phyloP scores from a whole-genome alignment of 2,329 filamentous ascomycete genomes.

The Arthrobotrys megalospora region DNA sequence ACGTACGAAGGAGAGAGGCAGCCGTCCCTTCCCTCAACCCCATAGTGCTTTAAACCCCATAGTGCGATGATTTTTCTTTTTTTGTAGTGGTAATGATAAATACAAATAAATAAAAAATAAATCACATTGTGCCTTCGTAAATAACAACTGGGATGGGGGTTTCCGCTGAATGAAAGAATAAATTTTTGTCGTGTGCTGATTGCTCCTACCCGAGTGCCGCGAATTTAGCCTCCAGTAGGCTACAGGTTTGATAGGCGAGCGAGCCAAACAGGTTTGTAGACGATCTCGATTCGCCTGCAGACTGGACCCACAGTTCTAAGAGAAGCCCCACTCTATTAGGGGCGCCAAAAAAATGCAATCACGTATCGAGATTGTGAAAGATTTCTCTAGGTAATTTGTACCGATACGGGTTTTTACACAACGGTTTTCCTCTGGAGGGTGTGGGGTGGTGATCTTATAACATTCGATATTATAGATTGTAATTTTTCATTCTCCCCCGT shows the following conservation, averaged over 20 bases:
- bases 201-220: not conserved
- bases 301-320: not conserved
- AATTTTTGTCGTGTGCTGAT: not conserved
- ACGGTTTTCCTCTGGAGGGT: too few relatives aligned
- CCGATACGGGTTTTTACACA: too few relatives aligned
- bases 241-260: not conserved
- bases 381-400: too few relatives aligned
- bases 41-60: conserved; percentile 36
- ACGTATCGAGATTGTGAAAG: too few relatives aligned
- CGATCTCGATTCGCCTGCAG: conserved; percentile 1
- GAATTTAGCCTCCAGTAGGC: not conserved
- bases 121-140: not conserved
- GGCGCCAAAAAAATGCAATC: not conserved
- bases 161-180: not conserved
- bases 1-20: conserved; percentile 51
- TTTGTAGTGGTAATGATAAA: conserved; percentile 52
- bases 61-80: conserved; percentile 37
- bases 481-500: too few relatives aligned
- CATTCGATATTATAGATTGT: too few relatives aligned
- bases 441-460: too few relatives aligned
- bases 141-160: too few relatives aligned
- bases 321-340: not conserved
- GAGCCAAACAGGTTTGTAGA: conserved; percentile 1
- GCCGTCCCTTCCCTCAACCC: conserved; percentile 26
- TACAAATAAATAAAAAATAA: conserved; percentile 43